Percentiles rank a stretch among this genome's conserved stretches.
Conservation (phyloP, 345 rosid genomes). For the Raphanus sativus region DNA sequence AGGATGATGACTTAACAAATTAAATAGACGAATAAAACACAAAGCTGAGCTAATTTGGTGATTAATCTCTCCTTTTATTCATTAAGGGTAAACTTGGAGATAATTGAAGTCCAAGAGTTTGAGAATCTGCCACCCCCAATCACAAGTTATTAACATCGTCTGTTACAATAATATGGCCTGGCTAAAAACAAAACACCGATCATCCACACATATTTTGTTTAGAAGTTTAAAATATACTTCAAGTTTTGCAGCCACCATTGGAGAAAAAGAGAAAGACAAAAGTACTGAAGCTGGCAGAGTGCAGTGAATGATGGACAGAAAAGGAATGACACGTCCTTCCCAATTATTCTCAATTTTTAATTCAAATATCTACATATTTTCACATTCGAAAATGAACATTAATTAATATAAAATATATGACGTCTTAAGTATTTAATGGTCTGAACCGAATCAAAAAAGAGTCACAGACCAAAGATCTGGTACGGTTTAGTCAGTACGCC, state of each 20-base stretch:
- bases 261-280: not conserved
- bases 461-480: slow-evolving; percentile 22
- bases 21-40: not conserved
- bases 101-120: slow-evolving; percentile 1
- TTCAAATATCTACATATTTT: not conserved
- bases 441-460: slow-evolving; percentile 19
- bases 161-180: not conserved
- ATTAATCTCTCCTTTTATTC: not conserved
- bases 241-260: slow-evolving; percentile 8
- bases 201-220: not conserved
- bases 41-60: not conserved
- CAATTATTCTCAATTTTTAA: slow-evolving; percentile 11
- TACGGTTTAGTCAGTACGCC: slow-evolving; percentile 28
- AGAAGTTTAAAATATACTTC: not conserved
- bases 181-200: not conserved
- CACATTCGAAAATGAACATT: not conserved
- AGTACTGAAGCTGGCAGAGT: slow-evolving; percentile 9
- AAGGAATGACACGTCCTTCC: slow-evolving; percentile 38
- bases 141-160: not conserved
- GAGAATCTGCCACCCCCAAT: not conserved
- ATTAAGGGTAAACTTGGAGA: not conserved
- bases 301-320: slow-evolving; percentile 22
- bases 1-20: not conserved
- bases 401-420: not conserved
- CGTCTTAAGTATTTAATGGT: not conserved